phyloP scores from a whole-genome alignment of 768 basidiomycete genomes.

The Rhizopogon salebrosus region DNA sequence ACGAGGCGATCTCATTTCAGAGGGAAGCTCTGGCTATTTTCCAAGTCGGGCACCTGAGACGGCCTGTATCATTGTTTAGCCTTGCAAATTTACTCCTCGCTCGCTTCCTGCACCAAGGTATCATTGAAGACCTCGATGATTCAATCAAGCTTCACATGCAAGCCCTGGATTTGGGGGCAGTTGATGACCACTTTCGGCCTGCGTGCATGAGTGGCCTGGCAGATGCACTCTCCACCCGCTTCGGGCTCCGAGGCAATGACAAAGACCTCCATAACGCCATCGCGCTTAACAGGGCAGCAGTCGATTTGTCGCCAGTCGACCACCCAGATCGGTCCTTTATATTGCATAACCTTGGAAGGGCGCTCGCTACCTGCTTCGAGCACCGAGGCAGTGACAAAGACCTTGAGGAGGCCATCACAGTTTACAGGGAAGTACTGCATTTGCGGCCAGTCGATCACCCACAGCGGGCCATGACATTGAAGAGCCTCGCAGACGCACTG shows the following conservation, averaged over 20 bases:
- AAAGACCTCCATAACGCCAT: constrained; percentile 13
- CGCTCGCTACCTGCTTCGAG: constrained; percentile 4
- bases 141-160: constrained; percentile 1
- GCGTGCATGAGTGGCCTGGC: background rate
- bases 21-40: too few relatives aligned
- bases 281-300: constrained; percentile 8
- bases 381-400: too few relatives aligned
- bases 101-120: too few relatives aligned
- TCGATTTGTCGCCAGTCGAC: constrained; percentile 4
- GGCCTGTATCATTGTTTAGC: too few relatives aligned
- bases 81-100: too few relatives aligned
- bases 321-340: constrained; percentile 8
- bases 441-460: too few relatives aligned
- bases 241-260: too few relatives aligned
- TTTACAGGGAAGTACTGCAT: too few relatives aligned
- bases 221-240: background rate
- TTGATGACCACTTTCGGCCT: background rate
- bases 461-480: too few relatives aligned
- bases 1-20: too few relatives aligned
- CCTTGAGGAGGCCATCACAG: constrained; percentile 6
- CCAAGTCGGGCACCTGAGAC: too few relatives aligned
- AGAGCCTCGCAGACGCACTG: constrained; percentile 6
- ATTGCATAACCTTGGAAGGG: background rate
- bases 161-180: background rate
- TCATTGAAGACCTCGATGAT: constrained; percentile 11